Percentiles rank a stretch among this genome's conserved stretches.
These are phyloP conservation scores for Abelmoschus esculentus DNA, from an alignment of 345 rosid genomes.

Conservation along the genomic window DNA sequence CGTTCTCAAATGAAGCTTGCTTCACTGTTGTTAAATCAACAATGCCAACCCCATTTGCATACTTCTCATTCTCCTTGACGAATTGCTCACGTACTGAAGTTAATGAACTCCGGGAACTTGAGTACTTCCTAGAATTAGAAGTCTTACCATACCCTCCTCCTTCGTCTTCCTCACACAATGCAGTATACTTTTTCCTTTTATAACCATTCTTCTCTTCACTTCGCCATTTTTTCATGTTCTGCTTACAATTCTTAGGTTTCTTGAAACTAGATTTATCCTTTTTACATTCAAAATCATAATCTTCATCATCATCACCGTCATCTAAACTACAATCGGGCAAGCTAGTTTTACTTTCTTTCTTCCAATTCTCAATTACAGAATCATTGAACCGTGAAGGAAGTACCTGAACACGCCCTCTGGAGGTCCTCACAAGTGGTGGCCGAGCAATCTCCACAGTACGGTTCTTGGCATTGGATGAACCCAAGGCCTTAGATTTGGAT, in stretches of 20 bases:
- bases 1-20: slow-evolving; percentile 20
- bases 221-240: slow-evolving; percentile 28
- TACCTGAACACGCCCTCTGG: slow-evolving; percentile 94
- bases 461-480: slow-evolving; percentile 29
- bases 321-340: slow-evolving; percentile 29
- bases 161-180: slow-evolving; percentile 54
- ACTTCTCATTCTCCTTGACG: slow-evolving; percentile 34
- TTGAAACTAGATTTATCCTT: slow-evolving; percentile 36
- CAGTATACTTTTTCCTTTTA: slow-evolving; percentile 29
- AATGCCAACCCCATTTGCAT: slow-evolving; percentile 3
- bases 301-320: slow-evolving; percentile 33
- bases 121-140: slow-evolving; percentile 36
- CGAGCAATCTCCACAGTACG: slow-evolving; percentile 46
- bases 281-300: slow-evolving; percentile 39
- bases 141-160: slow-evolving; percentile 16
- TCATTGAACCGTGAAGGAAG: slow-evolving; percentile 98
- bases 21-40: slow-evolving; percentile 22
- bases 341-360: slow-evolving; percentile 54
- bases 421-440: slow-evolving; percentile 88
- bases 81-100: slow-evolving; percentile 40
- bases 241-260: slow-evolving; percentile 23
- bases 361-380: slow-evolving; percentile 92
- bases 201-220: slow-evolving; percentile 27
- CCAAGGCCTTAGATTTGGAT: slow-evolving; percentile 36
- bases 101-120: slow-evolving; percentile 47